These are phyloP conservation scores for Solanum tarapatanum DNA, from an alignment of 257 asterid species.

Conservation along the genomic window DNA sequence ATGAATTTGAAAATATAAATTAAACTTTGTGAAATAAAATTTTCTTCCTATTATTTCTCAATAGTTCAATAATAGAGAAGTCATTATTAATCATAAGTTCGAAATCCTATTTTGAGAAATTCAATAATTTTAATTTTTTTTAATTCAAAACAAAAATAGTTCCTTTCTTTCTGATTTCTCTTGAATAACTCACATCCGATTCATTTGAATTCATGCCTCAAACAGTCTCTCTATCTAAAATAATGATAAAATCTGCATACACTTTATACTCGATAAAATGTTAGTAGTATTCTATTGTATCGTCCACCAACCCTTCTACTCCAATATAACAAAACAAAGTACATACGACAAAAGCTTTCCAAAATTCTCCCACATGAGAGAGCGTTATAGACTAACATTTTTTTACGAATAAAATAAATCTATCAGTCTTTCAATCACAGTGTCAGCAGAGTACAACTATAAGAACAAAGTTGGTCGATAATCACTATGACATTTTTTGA, in stretches of 20 bases:
- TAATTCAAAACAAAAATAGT: no score
- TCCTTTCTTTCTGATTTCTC: not conserved
- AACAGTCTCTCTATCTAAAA: fast-evolving
- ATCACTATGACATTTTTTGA: slow-evolving; percentile 14
- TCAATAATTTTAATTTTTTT: no score
- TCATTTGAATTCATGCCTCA: fast-evolving
- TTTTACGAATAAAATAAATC: not conserved
- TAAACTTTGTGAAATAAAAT: not conserved
- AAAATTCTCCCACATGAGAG: not conserved
- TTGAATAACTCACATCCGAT: not conserved
- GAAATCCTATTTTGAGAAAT: no score
- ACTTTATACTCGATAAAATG: no score
- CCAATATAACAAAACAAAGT: not conserved
- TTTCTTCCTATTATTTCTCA: not conserved
- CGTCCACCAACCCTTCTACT: not conserved
- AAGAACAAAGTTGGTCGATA: not conserved
- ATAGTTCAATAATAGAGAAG: not conserved
- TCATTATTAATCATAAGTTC: not conserved
- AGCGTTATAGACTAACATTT: not conserved
- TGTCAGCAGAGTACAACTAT: not conserved
- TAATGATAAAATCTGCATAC: no score
- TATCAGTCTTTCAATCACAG: not conserved
- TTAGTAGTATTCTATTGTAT: not conserved
- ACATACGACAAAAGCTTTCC: not conserved
- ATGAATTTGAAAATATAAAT: not conserved